Evolutionary conservation across 768 basidiomycete genomes (phyloP), one percentile per base, ranked within the genome.

Genomic region (Hypholoma sublateritium): DNA sequence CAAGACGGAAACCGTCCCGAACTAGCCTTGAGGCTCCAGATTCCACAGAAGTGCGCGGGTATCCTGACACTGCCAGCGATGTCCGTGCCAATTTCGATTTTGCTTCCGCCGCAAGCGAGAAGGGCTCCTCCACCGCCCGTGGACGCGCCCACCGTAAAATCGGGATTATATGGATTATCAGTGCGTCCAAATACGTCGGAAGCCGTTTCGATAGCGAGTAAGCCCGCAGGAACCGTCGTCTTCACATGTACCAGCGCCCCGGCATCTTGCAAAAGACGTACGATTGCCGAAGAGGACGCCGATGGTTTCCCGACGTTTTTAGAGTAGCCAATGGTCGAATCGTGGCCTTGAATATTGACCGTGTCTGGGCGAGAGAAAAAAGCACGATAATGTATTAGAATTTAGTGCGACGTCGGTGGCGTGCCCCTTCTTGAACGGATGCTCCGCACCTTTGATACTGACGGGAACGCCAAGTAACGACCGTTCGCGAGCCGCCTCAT

Each of bases 1-100:
- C 77, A 77, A 34, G 69, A 74, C 5, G 83, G 80, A 62, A 88
- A 85, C 53, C 88, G 74, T 41, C 83, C 77, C 54, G 73, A 70
- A 62, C 85, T 86, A 9, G 82, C 76, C 65, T 85, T 87, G 62
- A 89, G 75, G 43, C 83, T 77, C 75, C 83, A 89, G 1, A 87
- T 71, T 1, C 88, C 90, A 59, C 87, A 88, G 61, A 85, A 89
- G 60, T 89, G 85, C 13, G 89, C 83, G 3, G 90, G 90, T 24
- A 83, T 80, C 50, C 90, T 80, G 37, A 90, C 81, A 52, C 85
- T 87, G 9, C 90, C 91, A 2, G 83, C 89, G 25, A 91, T 72
- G 62, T 91, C 89, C 4, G 88, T 83, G 1, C 88, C 89, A 36
- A 91, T 78, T 37, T 88, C 88, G 19, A 89, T 77, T 62, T 84